phyloP scores from a whole-genome alignment of 306 rosid species.

The Dalbergia cochinchinensis region DNA sequence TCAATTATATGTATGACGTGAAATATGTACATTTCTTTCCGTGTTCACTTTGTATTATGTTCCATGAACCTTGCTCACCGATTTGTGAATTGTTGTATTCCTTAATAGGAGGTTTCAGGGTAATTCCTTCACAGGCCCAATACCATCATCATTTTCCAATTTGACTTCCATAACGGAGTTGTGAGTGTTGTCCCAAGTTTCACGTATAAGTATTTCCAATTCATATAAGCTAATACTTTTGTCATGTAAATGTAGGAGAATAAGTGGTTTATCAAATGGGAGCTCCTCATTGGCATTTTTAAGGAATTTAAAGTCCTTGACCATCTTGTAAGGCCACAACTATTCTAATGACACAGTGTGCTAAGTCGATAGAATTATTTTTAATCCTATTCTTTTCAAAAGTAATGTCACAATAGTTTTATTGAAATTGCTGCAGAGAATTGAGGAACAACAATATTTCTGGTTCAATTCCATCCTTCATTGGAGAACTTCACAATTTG shows the following conservation, averaged over 20 bases:
- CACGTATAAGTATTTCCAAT: not conserved
- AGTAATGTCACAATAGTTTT: conserved; percentile 20
- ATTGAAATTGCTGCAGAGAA: conserved; percentile 61
- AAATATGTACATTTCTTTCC: not conserved
- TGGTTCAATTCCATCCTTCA: conserved; percentile 69
- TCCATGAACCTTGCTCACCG: not conserved
- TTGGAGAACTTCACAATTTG: conserved; percentile 64
- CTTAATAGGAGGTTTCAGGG: conserved; percentile 81
- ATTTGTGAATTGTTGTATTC: conserved; percentile 25
- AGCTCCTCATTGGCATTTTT: conserved; percentile 77
- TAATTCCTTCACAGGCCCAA: conserved; percentile 75
- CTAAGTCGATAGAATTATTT: conserved; percentile 4
- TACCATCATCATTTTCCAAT: conserved; percentile 73
- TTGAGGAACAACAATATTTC: conserved; percentile 75
- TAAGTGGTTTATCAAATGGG: conserved; percentile 71
- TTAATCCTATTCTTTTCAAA: conserved; percentile 18
- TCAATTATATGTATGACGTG: too few species aligned
- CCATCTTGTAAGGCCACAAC: conserved; percentile 60
- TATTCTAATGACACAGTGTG: conserved; percentile 8
- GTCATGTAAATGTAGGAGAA: conserved; percentile 56
- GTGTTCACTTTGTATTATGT: not conserved
- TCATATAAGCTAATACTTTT: conserved; percentile 38
- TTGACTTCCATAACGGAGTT: conserved; percentile 69
- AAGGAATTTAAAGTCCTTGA: conserved; percentile 70
- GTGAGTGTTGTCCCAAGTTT: conserved; percentile 60